These are phyloP conservation scores for Anthoceros angustus DNA, from an alignment of 225 moss, liverwort and hornwort genomes.

Conservation along the genomic window DNA sequence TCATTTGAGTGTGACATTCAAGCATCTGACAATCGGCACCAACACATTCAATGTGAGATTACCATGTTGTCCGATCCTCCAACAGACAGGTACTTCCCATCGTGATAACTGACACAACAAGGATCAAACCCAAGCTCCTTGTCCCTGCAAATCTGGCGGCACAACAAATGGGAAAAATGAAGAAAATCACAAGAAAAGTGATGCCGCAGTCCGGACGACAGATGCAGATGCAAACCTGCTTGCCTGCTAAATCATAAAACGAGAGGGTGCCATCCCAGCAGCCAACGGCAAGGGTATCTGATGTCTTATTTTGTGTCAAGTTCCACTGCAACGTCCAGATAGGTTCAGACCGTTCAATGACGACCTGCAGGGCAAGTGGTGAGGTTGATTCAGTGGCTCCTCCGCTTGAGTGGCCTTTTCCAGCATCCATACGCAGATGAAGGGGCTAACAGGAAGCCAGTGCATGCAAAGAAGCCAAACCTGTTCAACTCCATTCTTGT, in stretches of 20 bases:
- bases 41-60: background rate
- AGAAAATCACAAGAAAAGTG: background rate
- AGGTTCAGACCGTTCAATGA: slow-evolving; percentile 49
- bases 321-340: slow-evolving; percentile 97
- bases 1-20: background rate
- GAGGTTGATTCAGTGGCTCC: background rate
- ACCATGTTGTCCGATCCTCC: slow-evolving; percentile 91
- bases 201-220: background rate
- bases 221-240: slow-evolving; percentile 75
- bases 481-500: slow-evolving; percentile 62
- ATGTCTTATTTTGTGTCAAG: slow-evolving; percentile 43
- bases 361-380: slow-evolving; percentile 18
- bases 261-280: slow-evolving; percentile 95
- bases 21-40: background rate
- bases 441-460: no score
- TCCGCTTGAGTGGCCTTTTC: background rate
- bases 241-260: slow-evolving; percentile 93
- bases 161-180: background rate
- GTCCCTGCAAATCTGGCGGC: slow-evolving; percentile 60
- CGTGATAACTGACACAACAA: slow-evolving; percentile 69
- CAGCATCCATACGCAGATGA: no score
- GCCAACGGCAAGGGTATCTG: slow-evolving; percentile 69
- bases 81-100: slow-evolving; percentile 66
- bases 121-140: slow-evolving; percentile 76
- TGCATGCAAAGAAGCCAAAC: slow-evolving; percentile 11